These are phyloP conservation scores for Teunomyces funiuensis DNA, from an alignment of 805 yeast genomes.

Conservation along the genomic window DNA sequence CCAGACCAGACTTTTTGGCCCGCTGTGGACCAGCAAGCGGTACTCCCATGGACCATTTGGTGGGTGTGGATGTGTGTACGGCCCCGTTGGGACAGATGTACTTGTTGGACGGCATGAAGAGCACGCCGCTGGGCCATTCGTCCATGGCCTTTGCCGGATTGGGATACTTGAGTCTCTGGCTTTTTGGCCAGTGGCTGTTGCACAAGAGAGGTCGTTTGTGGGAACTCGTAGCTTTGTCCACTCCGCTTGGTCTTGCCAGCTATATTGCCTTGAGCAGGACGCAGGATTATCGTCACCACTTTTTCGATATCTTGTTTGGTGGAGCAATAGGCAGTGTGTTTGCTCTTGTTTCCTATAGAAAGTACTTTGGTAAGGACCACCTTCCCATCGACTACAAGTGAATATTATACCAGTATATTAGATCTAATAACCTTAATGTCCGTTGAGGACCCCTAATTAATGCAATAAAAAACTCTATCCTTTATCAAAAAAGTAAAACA, in stretches of 20 bases:
- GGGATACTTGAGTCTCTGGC: constrained; percentile 47
- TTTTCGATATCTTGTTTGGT: constrained; percentile 35
- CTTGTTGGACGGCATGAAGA: constrained; percentile 52
- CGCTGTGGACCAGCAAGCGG: constrained; percentile 32
- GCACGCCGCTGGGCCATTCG: constrained; percentile 60
- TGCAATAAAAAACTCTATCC: constrained; percentile 44
- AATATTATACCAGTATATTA: constrained; percentile 5
- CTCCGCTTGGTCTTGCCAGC: constrained; percentile 23
- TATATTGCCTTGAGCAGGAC: constrained; percentile 27
- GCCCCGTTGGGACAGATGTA: constrained; percentile 22
- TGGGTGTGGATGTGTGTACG: constrained; percentile 23
- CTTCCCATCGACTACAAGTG: not conserved
- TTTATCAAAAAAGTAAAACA: constrained; percentile 18
- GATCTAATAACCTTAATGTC: constrained; percentile 34
- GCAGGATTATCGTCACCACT: constrained; percentile 33
- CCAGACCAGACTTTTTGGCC: constrained; percentile 44
- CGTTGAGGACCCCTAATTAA: constrained; percentile 54
- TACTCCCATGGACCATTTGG: constrained; percentile 22
- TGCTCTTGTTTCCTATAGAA: constrained; percentile 26
- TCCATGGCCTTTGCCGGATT: constrained; percentile 53
- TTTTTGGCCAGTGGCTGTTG: constrained; percentile 40
- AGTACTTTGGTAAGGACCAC: constrained; percentile 24
- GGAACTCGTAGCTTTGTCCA: constrained; percentile 9
- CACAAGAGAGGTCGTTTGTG: constrained; percentile 6
- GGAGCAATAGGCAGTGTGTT: constrained; percentile 28